phyloP scores from a whole-genome alignment of 805 yeast species.

The Candida schatavii region DNA sequence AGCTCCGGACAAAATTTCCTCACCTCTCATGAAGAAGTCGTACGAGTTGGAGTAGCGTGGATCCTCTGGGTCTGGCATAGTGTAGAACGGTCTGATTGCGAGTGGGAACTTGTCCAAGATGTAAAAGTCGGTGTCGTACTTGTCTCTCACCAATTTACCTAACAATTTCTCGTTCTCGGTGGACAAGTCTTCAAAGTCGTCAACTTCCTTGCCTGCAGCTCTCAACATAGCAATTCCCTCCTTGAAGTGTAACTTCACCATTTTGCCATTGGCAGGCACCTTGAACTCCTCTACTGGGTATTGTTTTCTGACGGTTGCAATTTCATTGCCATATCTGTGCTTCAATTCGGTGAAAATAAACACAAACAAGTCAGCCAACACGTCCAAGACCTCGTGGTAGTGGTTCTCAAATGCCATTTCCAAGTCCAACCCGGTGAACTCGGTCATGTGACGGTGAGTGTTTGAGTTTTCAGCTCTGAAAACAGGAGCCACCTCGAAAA shows the following conservation, averaged over 20 bases:
- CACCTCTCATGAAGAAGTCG: slow-evolving; percentile 99
- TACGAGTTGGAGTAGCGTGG: slow-evolving; percentile 94
- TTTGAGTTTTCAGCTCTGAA: slow-evolving; percentile 99
- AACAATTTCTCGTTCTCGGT: slow-evolving; percentile 94
- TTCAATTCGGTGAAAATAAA: slow-evolving; percentile 86
- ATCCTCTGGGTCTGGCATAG: slow-evolving; percentile 96
- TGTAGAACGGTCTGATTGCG: slow-evolving; percentile 95
- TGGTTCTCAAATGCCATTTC: slow-evolving; percentile 99
- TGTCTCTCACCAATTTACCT: slow-evolving; percentile 88
- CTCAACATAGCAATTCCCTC: slow-evolving; percentile 88
- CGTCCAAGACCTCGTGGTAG: slow-evolving; percentile 81
- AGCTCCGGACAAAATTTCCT: slow-evolving; percentile 98
- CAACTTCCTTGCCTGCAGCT: slow-evolving; percentile 82
- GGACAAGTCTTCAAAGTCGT: slow-evolving; percentile 82
- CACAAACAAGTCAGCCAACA: slow-evolving; percentile 70
- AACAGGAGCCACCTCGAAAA: slow-evolving; percentile 95
- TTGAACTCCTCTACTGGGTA: slow-evolving; percentile 97
- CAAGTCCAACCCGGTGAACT: slow-evolving; percentile 93
- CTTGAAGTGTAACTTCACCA: slow-evolving; percentile 84
- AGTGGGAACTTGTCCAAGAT: slow-evolving; percentile 97
- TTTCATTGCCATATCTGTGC: slow-evolving; percentile 75
- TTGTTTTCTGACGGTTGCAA: slow-evolving; percentile 86
- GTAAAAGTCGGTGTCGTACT: slow-evolving; percentile 96
- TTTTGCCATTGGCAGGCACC: slow-evolving; percentile 89
- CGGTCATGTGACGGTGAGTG: slow-evolving; percentile 99